Evolutionary conservation across 176 grass and related monocot species (phyloP).

Genomic region (Oryza coarctata): DNA sequence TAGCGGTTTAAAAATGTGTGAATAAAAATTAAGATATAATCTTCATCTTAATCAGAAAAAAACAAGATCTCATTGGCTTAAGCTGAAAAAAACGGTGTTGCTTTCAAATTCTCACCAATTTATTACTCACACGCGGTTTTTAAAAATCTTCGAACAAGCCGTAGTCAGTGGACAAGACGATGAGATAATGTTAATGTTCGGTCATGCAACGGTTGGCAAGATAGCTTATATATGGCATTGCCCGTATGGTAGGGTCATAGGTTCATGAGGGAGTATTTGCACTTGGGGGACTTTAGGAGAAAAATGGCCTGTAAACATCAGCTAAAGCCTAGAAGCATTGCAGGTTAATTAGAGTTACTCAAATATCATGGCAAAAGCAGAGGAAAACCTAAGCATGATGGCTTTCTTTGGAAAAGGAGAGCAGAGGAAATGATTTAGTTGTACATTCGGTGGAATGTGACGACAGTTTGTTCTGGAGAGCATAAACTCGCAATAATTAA

Average conservation of each 20-base stretch:
- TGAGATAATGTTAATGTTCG: not conserved
- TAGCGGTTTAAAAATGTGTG: no score
- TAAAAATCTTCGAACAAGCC: no score
- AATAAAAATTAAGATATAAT: no score
- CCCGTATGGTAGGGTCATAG: not conserved
- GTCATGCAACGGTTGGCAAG: not conserved
- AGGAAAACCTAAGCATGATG: conserved; percentile 34
- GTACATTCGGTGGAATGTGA: conserved; percentile 38
- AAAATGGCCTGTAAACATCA: not conserved
- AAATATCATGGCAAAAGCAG: conserved; percentile 29
- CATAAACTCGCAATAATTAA: not conserved
- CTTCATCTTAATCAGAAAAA: no score
- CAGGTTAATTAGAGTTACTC: conserved; percentile 21
- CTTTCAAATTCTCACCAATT: no score
- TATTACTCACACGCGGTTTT: no score
- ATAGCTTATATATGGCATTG: not conserved
- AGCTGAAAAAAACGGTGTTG: no score
- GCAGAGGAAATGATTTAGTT: conserved; percentile 18
- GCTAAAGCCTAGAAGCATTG: conserved; percentile 42
- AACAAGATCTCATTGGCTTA: no score
- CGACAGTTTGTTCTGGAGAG: not conserved
- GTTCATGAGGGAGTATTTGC: not conserved
- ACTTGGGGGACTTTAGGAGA: not conserved
- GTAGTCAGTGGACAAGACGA: no score
- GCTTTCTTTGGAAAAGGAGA: conserved; percentile 29